Conservation (phyloP, 352 stramenopile species). For the Globisporangium rhizosaccharum region DNA sequence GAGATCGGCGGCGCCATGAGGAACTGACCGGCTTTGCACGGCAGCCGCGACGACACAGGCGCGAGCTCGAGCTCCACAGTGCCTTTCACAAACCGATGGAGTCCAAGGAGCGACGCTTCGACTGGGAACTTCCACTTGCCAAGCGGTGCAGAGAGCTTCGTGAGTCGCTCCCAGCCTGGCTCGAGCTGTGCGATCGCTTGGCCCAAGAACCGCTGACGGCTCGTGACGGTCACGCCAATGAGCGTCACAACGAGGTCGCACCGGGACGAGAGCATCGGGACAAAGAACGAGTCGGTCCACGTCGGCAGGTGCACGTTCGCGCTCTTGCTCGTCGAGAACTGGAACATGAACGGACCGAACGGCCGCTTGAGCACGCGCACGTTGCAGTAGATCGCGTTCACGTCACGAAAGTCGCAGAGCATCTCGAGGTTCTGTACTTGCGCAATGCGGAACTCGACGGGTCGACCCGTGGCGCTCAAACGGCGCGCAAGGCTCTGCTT, state of each 20-base stretch:
- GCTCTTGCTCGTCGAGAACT: constrained; percentile 61
- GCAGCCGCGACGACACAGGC: constrained; percentile 48
- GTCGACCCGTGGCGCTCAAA: constrained; percentile 51
- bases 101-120: constrained; percentile 57
- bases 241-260: constrained; percentile 78
- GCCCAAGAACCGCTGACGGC: constrained; percentile 55
- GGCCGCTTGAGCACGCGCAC: constrained; percentile 82
- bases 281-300: constrained; percentile 68
- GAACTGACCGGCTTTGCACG: constrained; percentile 75
- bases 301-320: constrained; percentile 50
- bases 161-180: constrained; percentile 53
- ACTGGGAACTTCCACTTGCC: constrained; percentile 80
- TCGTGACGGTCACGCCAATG: constrained; percentile 53
- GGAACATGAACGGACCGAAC: constrained; percentile 85
- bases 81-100: constrained; percentile 61
- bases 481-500: constrained; percentile 25
- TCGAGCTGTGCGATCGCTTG: constrained; percentile 56
- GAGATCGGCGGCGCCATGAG: constrained; percentile 46
- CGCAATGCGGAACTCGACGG: constrained; percentile 53
- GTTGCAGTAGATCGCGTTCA: constrained; percentile 64
- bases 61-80: constrained; percentile 53
- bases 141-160: constrained; percentile 33
- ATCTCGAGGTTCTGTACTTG: constrained; percentile 48
- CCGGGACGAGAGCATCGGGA: constrained; percentile 75
- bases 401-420: constrained; percentile 74